Evolutionary conservation across 106 monocot species (phyloP).

Genomic region (Apostasia shenzhenica): DNA sequence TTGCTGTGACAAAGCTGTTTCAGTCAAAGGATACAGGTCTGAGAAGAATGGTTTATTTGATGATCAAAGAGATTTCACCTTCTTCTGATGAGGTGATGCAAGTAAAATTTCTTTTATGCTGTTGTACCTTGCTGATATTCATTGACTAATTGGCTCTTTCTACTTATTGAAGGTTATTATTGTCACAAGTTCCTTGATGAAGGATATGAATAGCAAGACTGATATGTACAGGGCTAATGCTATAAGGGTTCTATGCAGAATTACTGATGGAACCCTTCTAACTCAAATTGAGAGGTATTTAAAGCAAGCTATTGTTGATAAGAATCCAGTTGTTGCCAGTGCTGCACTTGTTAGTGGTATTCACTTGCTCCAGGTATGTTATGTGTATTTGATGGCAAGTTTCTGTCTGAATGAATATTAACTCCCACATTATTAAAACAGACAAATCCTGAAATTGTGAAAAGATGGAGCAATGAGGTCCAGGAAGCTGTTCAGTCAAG

Average conservation of each 20-base stretch:
- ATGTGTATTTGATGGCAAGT: neutral
- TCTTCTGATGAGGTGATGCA: conserved; percentile 84
- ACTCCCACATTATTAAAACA: conserved; percentile 11
- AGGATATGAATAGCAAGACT: conserved; percentile 99
- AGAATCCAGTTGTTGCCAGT: conserved; percentile 97
- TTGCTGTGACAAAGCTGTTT: conserved; percentile 94
- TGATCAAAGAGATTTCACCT: conserved; percentile 99
- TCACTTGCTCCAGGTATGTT: conserved; percentile 87
- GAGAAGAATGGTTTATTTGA: conserved; percentile 97
- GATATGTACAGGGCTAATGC: conserved; percentile 99
- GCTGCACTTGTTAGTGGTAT: conserved; percentile 97
- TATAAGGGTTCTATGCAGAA: conserved; percentile 94
- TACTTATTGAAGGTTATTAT: conserved; percentile 72
- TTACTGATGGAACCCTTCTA: conserved; percentile 86
- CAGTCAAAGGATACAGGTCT: conserved; percentile 87
- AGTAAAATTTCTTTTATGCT: neutral
- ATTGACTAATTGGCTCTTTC: neutral
- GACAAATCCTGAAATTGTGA: conserved; percentile 97
- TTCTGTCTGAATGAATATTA: neutral
- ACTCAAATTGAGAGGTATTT: conserved; percentile 98
- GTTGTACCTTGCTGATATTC: neutral
- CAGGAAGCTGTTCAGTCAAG: conserved; percentile 99
- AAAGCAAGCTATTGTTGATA: conserved; percentile 99
- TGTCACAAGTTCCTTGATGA: conserved; percentile 99
- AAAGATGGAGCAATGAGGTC: conserved; percentile 99